A percentile compares a stretch with the other conserved stretches of the same genome.
phyloP scores from a whole-genome alignment of 2,329 filamentous ascomycete species.

The Pestalotiopsis sp. region DNA sequence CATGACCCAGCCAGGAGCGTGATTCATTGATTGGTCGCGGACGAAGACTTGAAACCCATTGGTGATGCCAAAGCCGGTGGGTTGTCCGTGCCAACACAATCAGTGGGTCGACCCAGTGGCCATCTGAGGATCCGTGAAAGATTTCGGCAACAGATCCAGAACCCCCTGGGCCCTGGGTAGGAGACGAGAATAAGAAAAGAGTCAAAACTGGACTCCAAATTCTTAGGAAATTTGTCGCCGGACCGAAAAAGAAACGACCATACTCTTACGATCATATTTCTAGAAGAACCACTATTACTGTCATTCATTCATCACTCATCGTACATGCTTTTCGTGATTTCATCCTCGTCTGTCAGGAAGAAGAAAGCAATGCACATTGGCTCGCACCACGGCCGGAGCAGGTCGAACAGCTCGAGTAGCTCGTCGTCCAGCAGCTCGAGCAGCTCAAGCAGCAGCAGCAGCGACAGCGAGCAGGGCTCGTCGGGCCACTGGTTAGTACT shows the following conservation, averaged over 20 bases:
- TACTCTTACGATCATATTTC: background rate
- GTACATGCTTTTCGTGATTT: background rate
- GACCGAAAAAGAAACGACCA: background rate
- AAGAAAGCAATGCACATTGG: background rate
- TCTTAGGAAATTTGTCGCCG: too few species aligned
- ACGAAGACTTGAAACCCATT: background rate
- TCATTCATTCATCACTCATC: background rate
- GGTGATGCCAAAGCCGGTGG: background rate
- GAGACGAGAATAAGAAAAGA: background rate
- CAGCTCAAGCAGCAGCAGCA: background rate
- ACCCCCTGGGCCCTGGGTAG: background rate
- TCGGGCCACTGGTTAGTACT: too few species aligned
- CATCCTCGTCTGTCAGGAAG: background rate
- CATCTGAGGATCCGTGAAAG: background rate
- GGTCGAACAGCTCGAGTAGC: background rate
- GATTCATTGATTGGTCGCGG: background rate
- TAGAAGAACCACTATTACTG: background rate
- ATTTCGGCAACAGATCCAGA: background rate
- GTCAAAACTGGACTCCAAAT: background rate
- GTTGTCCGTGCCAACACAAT: background rate
- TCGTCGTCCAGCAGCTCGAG: background rate
- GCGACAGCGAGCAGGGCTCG: background rate
- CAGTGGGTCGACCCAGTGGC: background rate
- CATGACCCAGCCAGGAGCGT: background rate
- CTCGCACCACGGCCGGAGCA: background rate